phyloP scores from a whole-genome alignment of 805 yeast genomes.

The Suhomyces prunicola region DNA sequence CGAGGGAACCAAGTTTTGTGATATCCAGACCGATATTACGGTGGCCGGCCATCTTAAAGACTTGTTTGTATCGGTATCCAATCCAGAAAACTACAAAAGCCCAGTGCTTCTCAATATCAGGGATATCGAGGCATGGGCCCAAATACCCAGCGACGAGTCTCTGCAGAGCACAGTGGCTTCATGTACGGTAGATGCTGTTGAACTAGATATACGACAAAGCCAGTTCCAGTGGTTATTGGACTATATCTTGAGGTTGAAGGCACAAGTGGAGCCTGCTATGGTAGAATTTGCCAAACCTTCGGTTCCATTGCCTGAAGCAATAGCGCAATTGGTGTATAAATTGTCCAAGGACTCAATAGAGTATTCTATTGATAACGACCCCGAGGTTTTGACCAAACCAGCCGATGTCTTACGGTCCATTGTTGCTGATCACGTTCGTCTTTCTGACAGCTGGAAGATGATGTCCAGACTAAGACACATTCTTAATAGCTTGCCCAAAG shows the following conservation, averaged over 20 bases:
- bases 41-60: slow-evolving; percentile 34
- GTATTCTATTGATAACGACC: slow-evolving; percentile 68
- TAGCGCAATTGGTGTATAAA: slow-evolving; percentile 41
- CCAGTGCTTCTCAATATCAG: slow-evolving; percentile 16
- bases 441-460: slow-evolving; percentile 84
- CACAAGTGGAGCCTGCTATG: slow-evolving; percentile 13
- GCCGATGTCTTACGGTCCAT: slow-evolving; percentile 74
- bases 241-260: slow-evolving; percentile 13
- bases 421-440: slow-evolving; percentile 63
- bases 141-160: slow-evolving; percentile 14
- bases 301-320: slow-evolving; percentile 6
- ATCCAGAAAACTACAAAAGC: slow-evolving; percentile 18
- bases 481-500: slow-evolving; percentile 51
- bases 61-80: slow-evolving; percentile 17
- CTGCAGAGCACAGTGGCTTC: slow-evolving; percentile 14
- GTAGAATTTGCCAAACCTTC: slow-evolving; percentile 14
- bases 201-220: slow-evolving; percentile 15
- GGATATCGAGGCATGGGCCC: slow-evolving; percentile 39
- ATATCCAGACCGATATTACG: slow-evolving; percentile 10
- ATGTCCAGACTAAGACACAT: slow-evolving; percentile 77
- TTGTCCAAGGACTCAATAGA: slow-evolving; percentile 38
- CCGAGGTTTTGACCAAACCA: slow-evolving; percentile 86
- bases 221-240: slow-evolving; percentile 22
- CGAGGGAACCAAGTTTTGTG: slow-evolving; percentile 3
- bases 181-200: slow-evolving; percentile 16